phyloP scores from a whole-genome alignment of 2,329 filamentous ascomycete species.

The Elsinoe perseae region DNA sequence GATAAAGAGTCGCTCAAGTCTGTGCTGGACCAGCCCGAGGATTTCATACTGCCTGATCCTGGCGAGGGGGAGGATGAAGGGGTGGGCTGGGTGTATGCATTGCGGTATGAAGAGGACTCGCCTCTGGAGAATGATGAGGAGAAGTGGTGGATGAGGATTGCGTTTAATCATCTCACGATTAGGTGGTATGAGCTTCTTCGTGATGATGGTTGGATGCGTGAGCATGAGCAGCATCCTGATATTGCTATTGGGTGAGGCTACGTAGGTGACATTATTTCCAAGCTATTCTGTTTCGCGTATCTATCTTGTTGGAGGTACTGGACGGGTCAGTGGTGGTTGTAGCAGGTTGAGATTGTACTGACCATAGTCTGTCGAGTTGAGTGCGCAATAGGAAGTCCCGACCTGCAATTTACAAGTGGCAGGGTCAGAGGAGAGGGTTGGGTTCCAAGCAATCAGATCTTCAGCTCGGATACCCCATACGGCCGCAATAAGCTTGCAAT shows the following conservation, averaged over 20 bases:
- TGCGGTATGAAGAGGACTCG: neutral
- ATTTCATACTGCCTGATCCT: neutral
- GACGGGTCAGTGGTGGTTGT: no score
- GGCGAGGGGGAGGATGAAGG: neutral
- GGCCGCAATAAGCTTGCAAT: no score
- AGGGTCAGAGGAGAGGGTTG: no score
- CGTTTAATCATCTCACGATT: neutral
- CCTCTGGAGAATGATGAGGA: neutral
- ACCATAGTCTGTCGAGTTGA: no score
- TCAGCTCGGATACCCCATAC: no score
- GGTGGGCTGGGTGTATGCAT: neutral
- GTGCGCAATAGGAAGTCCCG: no score
- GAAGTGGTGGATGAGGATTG: neutral
- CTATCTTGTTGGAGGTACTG: no score
- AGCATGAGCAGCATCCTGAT: neutral
- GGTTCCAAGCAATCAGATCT: no score
- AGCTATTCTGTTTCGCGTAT: no score
- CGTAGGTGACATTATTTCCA: no score
- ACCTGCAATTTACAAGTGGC: no score
- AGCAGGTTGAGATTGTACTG: no score
- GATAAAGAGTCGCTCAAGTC: neutral
- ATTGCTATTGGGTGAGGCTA: neutral
- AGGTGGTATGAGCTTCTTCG: neutral
- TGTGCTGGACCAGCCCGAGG: neutral
- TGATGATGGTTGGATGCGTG: neutral